These are phyloP conservation scores for Citrus reticulata DNA, from an alignment of 345 rosid genomes.

Conservation along the genomic window DNA sequence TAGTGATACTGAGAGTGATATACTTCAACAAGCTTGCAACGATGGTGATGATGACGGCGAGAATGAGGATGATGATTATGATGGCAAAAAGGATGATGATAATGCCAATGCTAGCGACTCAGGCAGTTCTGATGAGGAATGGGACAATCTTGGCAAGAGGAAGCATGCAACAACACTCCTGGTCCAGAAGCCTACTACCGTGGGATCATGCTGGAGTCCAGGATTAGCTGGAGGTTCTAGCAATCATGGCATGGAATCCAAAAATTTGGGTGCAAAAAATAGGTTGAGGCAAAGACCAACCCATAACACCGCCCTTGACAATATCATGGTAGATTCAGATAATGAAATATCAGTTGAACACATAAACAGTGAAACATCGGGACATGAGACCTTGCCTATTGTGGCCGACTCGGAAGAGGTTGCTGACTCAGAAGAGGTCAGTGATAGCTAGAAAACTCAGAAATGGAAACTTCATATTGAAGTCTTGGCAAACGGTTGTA, in stretches of 20 bases:
- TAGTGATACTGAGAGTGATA: slow-evolving; percentile 26
- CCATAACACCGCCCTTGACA: slow-evolving; percentile 50
- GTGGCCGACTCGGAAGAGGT: slow-evolving; percentile 19
- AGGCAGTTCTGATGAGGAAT: slow-evolving; percentile 19
- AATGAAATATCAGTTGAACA: slow-evolving; percentile 23
- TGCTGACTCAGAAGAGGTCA: slow-evolving; percentile 16
- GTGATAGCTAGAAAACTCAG: slow-evolving; percentile 3
- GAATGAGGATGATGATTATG: slow-evolving; percentile 15
- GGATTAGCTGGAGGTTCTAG: slow-evolving; percentile 31
- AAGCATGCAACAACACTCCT: slow-evolving; percentile 2
- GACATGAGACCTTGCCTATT: slow-evolving; percentile 3
- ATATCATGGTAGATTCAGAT: slow-evolving; percentile 34
- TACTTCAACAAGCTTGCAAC: slow-evolving; percentile 19
- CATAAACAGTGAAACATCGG: slow-evolving; percentile 10
- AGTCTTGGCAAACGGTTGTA: background rate
- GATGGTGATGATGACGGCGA: slow-evolving; percentile 13
- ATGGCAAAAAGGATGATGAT: slow-evolving; percentile 23
- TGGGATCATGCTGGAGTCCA: slow-evolving; percentile 25
- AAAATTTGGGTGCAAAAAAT: slow-evolving; percentile 35
- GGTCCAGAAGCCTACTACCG: slow-evolving; percentile 8
- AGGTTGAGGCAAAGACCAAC: slow-evolving; percentile 56
- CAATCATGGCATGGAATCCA: slow-evolving; percentile 24
- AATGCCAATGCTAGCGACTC: slow-evolving; percentile 14
- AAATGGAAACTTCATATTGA: background rate
- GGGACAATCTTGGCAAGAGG: background rate